Evolutionary conservation across 352 stramenopile species (phyloP), one percentile per base, ranked within the genome.

Genomic region (Globisporangium camurandrum): DNA sequence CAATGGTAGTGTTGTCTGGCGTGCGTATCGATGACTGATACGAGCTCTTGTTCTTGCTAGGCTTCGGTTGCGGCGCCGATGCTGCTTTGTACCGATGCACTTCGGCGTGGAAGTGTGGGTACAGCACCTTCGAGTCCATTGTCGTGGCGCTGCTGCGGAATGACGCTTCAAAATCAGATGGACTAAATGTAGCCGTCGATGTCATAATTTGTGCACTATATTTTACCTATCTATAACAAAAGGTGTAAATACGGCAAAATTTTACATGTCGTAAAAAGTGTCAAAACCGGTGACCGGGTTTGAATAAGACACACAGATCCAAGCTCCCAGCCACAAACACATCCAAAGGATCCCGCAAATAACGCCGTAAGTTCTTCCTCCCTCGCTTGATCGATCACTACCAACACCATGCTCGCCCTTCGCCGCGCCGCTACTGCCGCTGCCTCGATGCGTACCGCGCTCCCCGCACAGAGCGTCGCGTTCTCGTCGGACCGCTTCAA

Each of bases 71-170:
- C 48, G 53, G 46, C n/a, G 30, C 37, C 8, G 51, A 48, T 19
- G 38, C 26, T 8, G 57, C 56, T 5, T 71, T 65, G 26, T 81
- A 67, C 14, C 67, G 71, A 30, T 71, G 57, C 24, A 65, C 48
- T 55, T 88, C 75, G 1, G 64, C 69, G 31, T 83, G 64, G 31
- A 83, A 73, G 49, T 86, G 76, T 5, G 75, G 75, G 31, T 86
- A 88, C 24, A 86, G 64, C 17, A 28, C 19, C 39, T 56, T 58
- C 11, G 51, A 33, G 51, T 64, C 50, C 49, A 55, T 52, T n/a
- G n/a, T n/a, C n/a, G n/a, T 17, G 7, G 16, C 14, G 31, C 30
- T 27, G 24, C 17, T 39, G 43, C 4, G 17, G 20, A 26, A 24
- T n/a, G n/a, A n/a, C n/a, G n/a, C n/a, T n/a, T n/a, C n/a, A n/a